Evolutionary conservation across 805 yeast genomes (phyloP), one percentile per base, ranked within the genome.

Genomic region (Metschnikowia reukaufii): DNA sequence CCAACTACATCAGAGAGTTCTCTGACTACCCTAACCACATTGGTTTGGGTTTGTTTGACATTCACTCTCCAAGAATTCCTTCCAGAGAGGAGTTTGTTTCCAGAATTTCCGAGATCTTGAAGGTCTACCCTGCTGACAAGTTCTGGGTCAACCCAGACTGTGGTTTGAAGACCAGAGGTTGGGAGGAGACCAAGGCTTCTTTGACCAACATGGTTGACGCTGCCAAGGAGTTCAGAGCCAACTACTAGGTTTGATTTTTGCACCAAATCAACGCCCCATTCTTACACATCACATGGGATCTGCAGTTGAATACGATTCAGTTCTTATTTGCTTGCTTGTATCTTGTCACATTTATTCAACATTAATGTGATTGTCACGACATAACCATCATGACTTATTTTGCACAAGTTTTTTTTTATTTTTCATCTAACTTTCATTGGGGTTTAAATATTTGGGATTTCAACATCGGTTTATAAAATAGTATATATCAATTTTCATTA

Each of bases 131-230:
- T 72, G 95, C 94, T 70, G 88, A 88, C 74, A 92, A 91, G 77
- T 88, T 94, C 84, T 94, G 99, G 99, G 96, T 94, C 71, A 94
- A 94, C 95, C 99, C 99, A 68, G 99, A 94, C 81, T 94, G 99
- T 84, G 99, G 99, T 84, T 84, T 94, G 76, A 94, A 94, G 88
- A 94, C 99, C 74, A 91, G 99, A 86, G 96, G 96, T 64, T 94
- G 99, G 99, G 89, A 87, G 64, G 99, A 94, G 83, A 88, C 92
- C 65, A 89, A 78, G 71, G 90, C 84, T 68, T 89, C 96, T 66
- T 85, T 94, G 76, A 88, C 96, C 74, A 88, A 94, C 79, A 94
- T 94, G 99, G 98, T 94, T 72, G 94, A 87, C 61, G 98, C 99
- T 68, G 98, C 98, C 68, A 92, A 94, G 83, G 82, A 81, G 77